Evolutionary conservation across 352 stramenopile species (phyloP).

Genomic region (Pythium chondricola): DNA sequence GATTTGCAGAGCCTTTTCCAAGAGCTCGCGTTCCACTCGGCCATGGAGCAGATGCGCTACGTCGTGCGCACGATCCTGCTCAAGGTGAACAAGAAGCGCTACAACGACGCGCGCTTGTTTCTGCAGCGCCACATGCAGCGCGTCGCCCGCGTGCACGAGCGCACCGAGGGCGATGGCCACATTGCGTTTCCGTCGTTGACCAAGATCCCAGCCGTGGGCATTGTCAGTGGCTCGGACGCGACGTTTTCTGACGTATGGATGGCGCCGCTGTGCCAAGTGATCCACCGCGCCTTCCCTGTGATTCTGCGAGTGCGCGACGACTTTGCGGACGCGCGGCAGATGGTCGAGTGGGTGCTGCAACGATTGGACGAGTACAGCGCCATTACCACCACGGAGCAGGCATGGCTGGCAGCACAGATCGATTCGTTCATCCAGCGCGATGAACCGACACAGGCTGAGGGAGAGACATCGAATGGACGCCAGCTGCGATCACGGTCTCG

Average conservation of each 20-base stretch:
- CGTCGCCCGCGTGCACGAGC: not conserved
- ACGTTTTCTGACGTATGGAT: slow-evolving; percentile 77
- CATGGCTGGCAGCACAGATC: slow-evolving; percentile 50
- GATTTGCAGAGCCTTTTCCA: too few species aligned
- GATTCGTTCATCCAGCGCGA: slow-evolving; percentile 30
- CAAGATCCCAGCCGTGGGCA: slow-evolving; percentile 28
- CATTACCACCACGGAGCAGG: slow-evolving; percentile 32
- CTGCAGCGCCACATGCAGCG: slow-evolving; percentile 44
- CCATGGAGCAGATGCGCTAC: slow-evolving; percentile 40
- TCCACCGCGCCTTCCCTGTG: slow-evolving; percentile 67
- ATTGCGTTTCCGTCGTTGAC: slow-evolving; percentile 16
- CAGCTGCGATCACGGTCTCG: slow-evolving; percentile 1
- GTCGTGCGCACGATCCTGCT: slow-evolving; percentile 54
- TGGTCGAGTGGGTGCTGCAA: slow-evolving; percentile 65
- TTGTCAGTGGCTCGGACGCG: slow-evolving; percentile 65
- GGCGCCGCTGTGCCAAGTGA: slow-evolving; percentile 48
- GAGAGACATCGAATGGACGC: not conserved
- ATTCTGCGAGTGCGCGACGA: slow-evolving; percentile 50
- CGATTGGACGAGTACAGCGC: slow-evolving; percentile 36
- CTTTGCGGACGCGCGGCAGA: slow-evolving; percentile 38
- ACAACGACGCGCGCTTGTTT: slow-evolving; percentile 53
- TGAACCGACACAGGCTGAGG: not conserved
- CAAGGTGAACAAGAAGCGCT: slow-evolving; percentile 63
- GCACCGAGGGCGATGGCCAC: slow-evolving; percentile 1
- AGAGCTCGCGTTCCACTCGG: slow-evolving; percentile 64